Conservation (phyloP, 2,329 filamentous ascomycete species). For the Ceratocystis eucalypticola region DNA sequence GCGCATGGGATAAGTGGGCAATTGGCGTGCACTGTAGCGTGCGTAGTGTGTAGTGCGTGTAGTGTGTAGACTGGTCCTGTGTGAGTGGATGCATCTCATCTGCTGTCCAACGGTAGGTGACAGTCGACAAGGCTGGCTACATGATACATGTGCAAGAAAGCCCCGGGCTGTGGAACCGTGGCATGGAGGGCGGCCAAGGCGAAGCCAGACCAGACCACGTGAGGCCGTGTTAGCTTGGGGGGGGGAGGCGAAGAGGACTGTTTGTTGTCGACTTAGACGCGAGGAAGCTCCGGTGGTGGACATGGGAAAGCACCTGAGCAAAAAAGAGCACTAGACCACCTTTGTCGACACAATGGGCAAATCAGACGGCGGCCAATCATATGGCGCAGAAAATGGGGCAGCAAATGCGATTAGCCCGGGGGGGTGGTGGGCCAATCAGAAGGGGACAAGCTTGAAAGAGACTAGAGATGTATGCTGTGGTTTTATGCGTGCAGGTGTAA, state of each 20-base stretch:
- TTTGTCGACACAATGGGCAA: conserved; percentile 2
- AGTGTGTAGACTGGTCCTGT: not conserved
- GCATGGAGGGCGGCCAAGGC: not conserved
- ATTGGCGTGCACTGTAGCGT: not conserved
- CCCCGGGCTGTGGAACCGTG: not conserved
- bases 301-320: too few species aligned
- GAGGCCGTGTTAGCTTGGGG: not conserved
- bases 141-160: conserved; percentile 1
- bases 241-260: not conserved
- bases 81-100: not conserved
- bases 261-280: not conserved
- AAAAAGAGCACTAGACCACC: conserved; percentile 1
- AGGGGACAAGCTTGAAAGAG: not conserved
- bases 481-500: too few species aligned
- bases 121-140: not conserved
- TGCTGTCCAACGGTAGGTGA: not conserved
- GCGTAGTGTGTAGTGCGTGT: not conserved
- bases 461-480: not conserved
- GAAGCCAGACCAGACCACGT: not conserved
- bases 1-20: not conserved
- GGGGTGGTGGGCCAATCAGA: not conserved
- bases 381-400: not conserved
- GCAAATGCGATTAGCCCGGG: not conserved
- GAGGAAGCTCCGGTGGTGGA: not conserved
- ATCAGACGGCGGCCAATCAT: not conserved